Evolutionary conservation across 495 filamentous ascomycete species (phyloP), one percentile per base, ranked within the genome.

Genomic region (Peziza echinospora): DNA sequence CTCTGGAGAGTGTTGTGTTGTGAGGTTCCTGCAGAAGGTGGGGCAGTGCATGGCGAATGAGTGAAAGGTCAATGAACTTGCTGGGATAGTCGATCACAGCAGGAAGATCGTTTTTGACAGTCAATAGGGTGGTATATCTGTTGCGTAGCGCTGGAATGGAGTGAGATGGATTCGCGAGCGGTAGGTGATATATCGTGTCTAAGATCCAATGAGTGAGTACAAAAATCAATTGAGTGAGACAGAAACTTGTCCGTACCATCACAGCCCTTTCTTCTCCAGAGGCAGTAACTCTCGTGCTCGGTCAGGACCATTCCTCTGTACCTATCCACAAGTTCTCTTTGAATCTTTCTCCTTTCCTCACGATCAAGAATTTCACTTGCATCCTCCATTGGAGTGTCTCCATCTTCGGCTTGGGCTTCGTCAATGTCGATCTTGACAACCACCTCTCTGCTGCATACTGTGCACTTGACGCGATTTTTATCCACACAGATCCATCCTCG

Each of bases 401-500:
- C 67, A 52, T 78, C 74, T 24, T 73, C 69, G 51, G 76, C 72
- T 5, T 23, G n/a, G 21, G 5, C 4, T 54, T 78, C 73, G 45
- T 73, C 72, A 23, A 74, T 70, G 43, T 81, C 84, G 13, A 91
- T 65, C 59, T 77, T 80, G 22, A 97, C 80, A 2, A 84, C 71
- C 21, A 94, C 67, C 52, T 89, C 80, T 49, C 75, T 73, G 49
- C 76, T 76, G 59, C 89, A 96, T 4, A 86, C 73, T 24, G 74
- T 75, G 62, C 89, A 97, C 21, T 71, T 71, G 28, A 96, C 85
- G 9, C 77, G 75, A 61, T 89, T 80, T 53, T 75, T 75, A 52
- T 78, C 80, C 19, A 78, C 72, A 58, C 87, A 94, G 2, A 75
- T 69, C 89, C 89, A 97, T 2, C 89, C 89, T 24, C 80, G 69